Evolutionary conservation across 768 basidiomycete species (phyloP), one percentile per base, ranked within the genome.

Genomic region (Mycena rosella): DNA sequence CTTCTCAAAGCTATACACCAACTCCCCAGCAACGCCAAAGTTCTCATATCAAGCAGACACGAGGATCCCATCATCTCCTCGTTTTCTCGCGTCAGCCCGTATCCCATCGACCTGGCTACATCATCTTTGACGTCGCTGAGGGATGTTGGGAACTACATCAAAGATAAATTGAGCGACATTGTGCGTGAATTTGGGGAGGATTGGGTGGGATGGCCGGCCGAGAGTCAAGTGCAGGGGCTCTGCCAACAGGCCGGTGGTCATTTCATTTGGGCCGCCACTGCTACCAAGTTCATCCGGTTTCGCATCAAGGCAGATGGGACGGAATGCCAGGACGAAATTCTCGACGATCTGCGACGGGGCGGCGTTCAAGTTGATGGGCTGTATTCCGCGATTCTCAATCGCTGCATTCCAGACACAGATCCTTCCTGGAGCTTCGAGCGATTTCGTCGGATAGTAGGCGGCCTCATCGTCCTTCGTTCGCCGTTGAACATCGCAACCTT

Each of bases 11-110:
- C 51, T 14, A 32, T 52, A 30, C 51, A 20, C 15, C 27, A 34
- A 8, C 51, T 52, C n/a, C 51, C 51, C 51, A 30, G 51, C 51
- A 52, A 52, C 18, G 51, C 51, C 51, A 52, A 52, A 34, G 30
- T 52, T 20, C 20, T 52, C 51, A 18, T 52, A 20, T 52, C 51
- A 2, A 52, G 51, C 51, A 32, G 51, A 17, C 27, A 52, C 32
- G 51, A 52, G 47, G 47, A 48, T 15, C 47, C 47, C 7, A 52
- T 52, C 13, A 34, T 52, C 18, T 11, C 51, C 27, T 3, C 15
- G 20, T 52, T 52, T 32, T 18, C 29, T 20, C 49, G 49, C 14
- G 29, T 51, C 6, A 34, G 32, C 17, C 51, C 30, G 15, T 34
- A 30, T 6, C 7, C 42, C 51, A 52, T 52, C 30, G 18, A 52